Base-by-base conservation (phyloP, 1,139 yeast species). In the Lizanozyma gosingica region DNA sequence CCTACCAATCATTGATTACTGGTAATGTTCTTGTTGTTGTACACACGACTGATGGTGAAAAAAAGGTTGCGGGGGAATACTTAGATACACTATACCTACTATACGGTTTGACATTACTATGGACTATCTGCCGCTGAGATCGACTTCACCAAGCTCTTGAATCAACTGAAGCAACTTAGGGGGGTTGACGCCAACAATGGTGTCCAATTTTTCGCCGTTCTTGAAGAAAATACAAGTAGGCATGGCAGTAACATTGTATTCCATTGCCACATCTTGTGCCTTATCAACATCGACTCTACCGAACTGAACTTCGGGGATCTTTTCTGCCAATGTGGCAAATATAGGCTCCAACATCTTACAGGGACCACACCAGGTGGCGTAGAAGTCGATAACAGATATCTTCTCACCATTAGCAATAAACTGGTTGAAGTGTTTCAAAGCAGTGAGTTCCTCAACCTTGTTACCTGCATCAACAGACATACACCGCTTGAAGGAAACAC, bases 331-430 rank as follows among this genome's bases (percentile, higher is more conserved):
- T 35, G 51, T 50, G 27, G 54, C 61, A 40, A 65, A 57, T n/a
- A 65, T 55, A 3, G 73, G 73, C 38, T 64, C 70, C 39, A 67
- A 52, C 11, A 69, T 69, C 47, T 67, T 67, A 43, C 73, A 67
- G 8, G 73, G 73, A 2, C 72, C 73, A 52, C 73, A 67, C 73
- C 73, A 67, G 3, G 68, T 62, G 37, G 73, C 73, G 49, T 65
- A 65, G 47, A 67, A 67, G 45, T 67, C 73, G 35, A 67, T 55
- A 3, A 67, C 62, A 1, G 67, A 48, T 4, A 65, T 52, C 40
- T 62, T 59, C n/a, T 61, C 60, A 29, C 47, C 44, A 37, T 45
- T 51, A 6, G 9, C 29, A 22, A 58, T 46, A 32, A 50, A 47
- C 15, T 46, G 33, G 18, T 45, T 44, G 41, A 55, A 53, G 17